Base-by-base conservation (phyloP, 1,139 yeast genomes). In the Pichia sp. region DNA sequence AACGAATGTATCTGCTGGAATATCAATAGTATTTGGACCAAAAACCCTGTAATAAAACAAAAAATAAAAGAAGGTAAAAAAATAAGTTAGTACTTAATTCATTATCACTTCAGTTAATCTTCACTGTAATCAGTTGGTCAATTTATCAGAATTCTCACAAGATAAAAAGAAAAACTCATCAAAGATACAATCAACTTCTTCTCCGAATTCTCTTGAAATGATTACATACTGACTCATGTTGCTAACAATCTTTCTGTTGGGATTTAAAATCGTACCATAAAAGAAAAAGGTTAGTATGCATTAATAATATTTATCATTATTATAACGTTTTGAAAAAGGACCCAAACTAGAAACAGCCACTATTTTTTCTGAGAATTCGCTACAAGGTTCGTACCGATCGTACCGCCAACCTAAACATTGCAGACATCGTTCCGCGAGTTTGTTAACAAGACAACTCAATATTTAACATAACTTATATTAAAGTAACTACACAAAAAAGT, bases 41-140 rank as follows among this genome's bases (percentile, higher is more conserved):
- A 61, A 60, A 39, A 61, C 64, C 40, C 63, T 61, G 32, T 20
- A 24, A 45, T 43, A 44, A 43, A 12, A n/a, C 3, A 18, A 20
- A 25, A 16, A 32, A 16, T n/a, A n/a, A n/a, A n/a, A n/a, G n/a
- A n/a, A n/a, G n/a, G 8, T 22, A 35, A 20, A 13, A 16, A 22
- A 29, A 39, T 18, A 27, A 27, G n/a, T n/a, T n/a, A n/a, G n/a
- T n/a, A n/a, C n/a, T n/a, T n/a, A n/a, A n/a, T n/a, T n/a, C n/a
- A n/a, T n/a, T n/a, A n/a, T n/a, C n/a, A n/a, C n/a, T n/a, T n/a
- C n/a, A n/a, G n/a, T n/a, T n/a, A n/a, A n/a, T n/a, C n/a, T n/a
- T n/a, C n/a, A n/a, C n/a, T n/a, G n/a, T n/a, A n/a, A n/a, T n/a
- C n/a, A n/a, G n/a, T n/a, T n/a, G n/a, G n/a, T n/a, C n/a, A n/a